Evolutionary conservation across 1,139 yeast species (phyloP), one percentile per base, ranked within the genome.

Genomic region (Candida buenavistaensis): DNA sequence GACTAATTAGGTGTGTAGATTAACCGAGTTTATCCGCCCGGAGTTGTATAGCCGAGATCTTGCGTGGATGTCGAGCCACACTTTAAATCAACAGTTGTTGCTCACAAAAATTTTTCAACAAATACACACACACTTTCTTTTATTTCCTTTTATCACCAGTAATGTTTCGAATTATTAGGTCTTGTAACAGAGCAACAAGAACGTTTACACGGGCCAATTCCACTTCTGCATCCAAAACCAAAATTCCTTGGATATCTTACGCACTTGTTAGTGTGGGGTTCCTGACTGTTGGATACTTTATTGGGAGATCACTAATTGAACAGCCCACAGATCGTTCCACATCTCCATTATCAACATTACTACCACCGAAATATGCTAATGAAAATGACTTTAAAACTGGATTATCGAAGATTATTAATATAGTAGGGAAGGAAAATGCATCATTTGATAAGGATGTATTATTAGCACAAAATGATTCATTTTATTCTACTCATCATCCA

Each of bases 401-500:
- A 1, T 32, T 49, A 12, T 28, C 33, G 9, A 32, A 45, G 20
- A 46, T 50, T 15, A 17, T 39, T 11, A 38, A 35, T 4, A 35
- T 50, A 20, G 52, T 50, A 3, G 48, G 48, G 6, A 15, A 41
- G 8, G 43, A 41, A 6, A 38, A 40, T 28, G 30, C 27, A 3
- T 32, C 35, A 13, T 33, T 32, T 14, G 52, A 73, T 48, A 42
- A 68, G 47, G 53, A 52, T 38, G 66, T 55, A 41, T 41, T 75
- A 26, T 52, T 57, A 19, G 57, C 73, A 8, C 88, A 81, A 44
- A 64, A 85, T 0, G 86, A 79, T 50, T 73, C 83, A 26, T 75
- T 77, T 36, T 83, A 80, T 57, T 68, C 72, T 35, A 80, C 84
- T 22, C 84, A 82, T 43, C 82, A 78, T 38, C 82, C 90, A 2